phyloP scores from a whole-genome alignment of 768 basidiomycete genomes.

The Tylopilus cervinicoccineus region DNA sequence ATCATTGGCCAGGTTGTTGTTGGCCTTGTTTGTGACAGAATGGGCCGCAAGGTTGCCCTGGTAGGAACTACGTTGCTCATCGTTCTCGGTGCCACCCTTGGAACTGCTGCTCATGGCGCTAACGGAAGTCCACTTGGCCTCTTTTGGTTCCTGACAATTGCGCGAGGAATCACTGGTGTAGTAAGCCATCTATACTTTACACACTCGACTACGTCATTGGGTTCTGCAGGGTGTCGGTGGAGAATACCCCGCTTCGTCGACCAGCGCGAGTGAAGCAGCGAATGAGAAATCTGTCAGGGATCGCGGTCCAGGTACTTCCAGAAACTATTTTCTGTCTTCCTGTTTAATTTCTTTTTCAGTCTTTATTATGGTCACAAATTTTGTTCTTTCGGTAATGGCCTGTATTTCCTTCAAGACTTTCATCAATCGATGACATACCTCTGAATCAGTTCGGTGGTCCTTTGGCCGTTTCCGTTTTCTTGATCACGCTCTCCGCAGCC shows the following conservation, averaged over 20 bases:
- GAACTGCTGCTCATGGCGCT: constrained; percentile 63
- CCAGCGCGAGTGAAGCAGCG: constrained; percentile 66
- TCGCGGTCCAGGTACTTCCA: constrained; percentile 51
- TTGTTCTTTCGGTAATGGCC: constrained; percentile 53
- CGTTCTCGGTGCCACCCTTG: constrained; percentile 63
- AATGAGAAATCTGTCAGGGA: constrained; percentile 60
- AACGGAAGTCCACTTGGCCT: constrained; percentile 53
- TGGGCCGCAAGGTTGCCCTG: constrained; percentile 75
- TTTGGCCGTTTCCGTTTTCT: constrained; percentile 59
- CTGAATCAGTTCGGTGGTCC: constrained; percentile 56
- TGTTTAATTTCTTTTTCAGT: constrained; percentile 31
- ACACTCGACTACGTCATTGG: neutral
- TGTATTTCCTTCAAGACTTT: neutral
- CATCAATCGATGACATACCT: neutral
- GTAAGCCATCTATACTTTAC: constrained; percentile 33
- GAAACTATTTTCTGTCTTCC: neutral
- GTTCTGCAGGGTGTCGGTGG: constrained; percentile 60
- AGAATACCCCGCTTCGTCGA: constrained; percentile 73
- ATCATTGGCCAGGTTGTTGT: constrained; percentile 59
- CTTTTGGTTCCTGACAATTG: constrained; percentile 73
- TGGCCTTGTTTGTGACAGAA: constrained; percentile 66
- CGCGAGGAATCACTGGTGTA: constrained; percentile 66
- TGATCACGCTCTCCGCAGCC: constrained; percentile 65
- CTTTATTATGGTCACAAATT: constrained; percentile 76
- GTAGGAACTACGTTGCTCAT: constrained; percentile 66